Evolutionary conservation across 2,329 filamentous ascomycete species (phyloP), one percentile per base, ranked within the genome.

Genomic region (Neoarthrinium moseri): DNA sequence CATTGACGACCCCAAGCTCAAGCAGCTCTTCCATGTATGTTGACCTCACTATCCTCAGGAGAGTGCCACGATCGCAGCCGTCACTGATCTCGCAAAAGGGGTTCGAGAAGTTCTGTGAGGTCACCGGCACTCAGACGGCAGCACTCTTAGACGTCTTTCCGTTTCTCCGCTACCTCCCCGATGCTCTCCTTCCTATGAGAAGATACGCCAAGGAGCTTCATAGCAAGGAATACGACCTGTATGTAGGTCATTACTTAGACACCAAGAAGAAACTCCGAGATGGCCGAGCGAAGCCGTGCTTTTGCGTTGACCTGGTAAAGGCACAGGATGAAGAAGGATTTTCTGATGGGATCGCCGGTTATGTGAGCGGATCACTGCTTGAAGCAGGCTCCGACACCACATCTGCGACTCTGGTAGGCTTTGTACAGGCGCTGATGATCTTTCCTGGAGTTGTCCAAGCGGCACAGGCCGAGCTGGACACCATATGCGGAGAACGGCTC

Each of bases 391-490:
- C 63, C 1, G 67, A 73, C 20, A 75, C 72, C 15, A 70, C 72
- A 37, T 65, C 70, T 4, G 69, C 66, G 6, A 70, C 69, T 7
- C 59, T 73, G 52, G 68, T 73, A 51, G 70, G 70, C 55, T 74
- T 74, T 57, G 51, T 73, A 26, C 71, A 72, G 66, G 66, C 68
- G 49, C 71, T 77, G 71, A 65, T 67, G 12, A 57, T 75, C 49
- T 71, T 75, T 50, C 76, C 76, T 0, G 68, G 71, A 48, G 75
- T 74, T 62, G 68, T 74, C 48, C 58, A 58, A 39, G 69, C 68
- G 52, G 70, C 72, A 3, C 74, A 80, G 56, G 72, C 70, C 29
- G 77, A 82, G 57, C 64, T 81, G n/a, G 78, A 82, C 52, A 58
- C 65, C 6, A 73, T 79, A 1, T 75, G 73, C 41, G 76, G 74